Conservation (phyloP, 1,139 yeast species). For the Pichia sp. region DNA sequence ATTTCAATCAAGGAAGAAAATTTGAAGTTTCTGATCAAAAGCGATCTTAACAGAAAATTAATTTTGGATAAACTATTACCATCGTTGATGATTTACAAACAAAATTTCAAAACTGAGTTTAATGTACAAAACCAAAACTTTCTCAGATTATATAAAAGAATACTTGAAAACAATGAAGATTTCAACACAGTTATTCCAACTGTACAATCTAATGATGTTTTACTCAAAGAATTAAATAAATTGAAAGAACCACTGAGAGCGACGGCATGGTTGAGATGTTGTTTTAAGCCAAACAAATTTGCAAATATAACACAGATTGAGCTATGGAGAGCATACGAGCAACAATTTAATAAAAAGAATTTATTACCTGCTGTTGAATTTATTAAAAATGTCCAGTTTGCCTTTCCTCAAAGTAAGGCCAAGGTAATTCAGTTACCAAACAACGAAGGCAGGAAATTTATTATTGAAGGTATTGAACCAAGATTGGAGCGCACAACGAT, state of each 20-base stretch:
- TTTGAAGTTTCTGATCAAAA: slow-evolving; percentile 4
- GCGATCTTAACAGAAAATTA: slow-evolving; percentile 32
- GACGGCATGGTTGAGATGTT: slow-evolving; percentile 89
- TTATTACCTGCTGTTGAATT: slow-evolving; percentile 93
- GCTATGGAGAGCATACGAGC: slow-evolving; percentile 91
- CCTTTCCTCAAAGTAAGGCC: slow-evolving; percentile 88
- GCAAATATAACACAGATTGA: slow-evolving; percentile 95
- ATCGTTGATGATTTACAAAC: slow-evolving; percentile 48
- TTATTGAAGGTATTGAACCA: slow-evolving; percentile 84
- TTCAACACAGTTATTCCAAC: slow-evolving; percentile 11
- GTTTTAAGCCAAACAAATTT: slow-evolving; percentile 66
- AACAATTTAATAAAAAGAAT: slow-evolving; percentile 57
- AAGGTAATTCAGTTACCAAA: slow-evolving; percentile 70
- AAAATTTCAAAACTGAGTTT: slow-evolving; percentile 31
- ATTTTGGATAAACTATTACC: slow-evolving; percentile 53
- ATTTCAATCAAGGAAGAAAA: slow-evolving; percentile 26
- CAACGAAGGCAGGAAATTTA: slow-evolving; percentile 55
- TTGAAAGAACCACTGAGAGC: slow-evolving; percentile 88
- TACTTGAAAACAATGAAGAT: slow-evolving; percentile 30
- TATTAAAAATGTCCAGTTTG: slow-evolving; percentile 85
- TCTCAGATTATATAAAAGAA: slow-evolving; percentile 33
- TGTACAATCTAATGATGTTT: slow-evolving; percentile 26
- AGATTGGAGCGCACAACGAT: slow-evolving; percentile 41
- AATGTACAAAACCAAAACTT: slow-evolving; percentile 25
- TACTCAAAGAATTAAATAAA: slow-evolving; percentile 51